Conservation (phyloP, 2,329 filamentous ascomycete species). For the Oidium heveae region DNA sequence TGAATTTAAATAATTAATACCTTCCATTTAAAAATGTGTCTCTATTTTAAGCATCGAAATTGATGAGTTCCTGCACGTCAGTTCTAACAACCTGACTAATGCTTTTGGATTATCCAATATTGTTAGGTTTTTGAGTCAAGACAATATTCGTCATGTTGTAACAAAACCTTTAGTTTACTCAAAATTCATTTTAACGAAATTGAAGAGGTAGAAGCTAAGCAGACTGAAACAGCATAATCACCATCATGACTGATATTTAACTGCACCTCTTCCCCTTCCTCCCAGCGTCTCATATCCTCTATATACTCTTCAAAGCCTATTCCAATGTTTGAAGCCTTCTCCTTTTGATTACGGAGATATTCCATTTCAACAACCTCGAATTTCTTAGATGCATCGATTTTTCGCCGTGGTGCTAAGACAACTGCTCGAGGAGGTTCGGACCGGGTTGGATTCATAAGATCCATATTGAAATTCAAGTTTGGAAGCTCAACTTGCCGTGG, state of each 20-base stretch:
- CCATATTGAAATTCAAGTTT: conserved; percentile 6
- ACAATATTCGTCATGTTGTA: no score
- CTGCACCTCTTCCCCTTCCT: conserved; percentile 29
- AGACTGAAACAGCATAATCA: conserved; percentile 52
- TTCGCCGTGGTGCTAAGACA: not conserved
- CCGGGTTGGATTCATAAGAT: no score
- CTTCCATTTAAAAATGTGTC: no score
- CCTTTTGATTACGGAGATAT: not conserved
- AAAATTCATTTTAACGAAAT: no score
- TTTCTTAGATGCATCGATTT: not conserved
- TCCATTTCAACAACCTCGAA: not conserved
- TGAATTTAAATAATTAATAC: no score
- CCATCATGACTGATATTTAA: conserved; percentile 75
- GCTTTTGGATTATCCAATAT: no score
- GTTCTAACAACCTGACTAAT: no score
- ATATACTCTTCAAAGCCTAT: not conserved
- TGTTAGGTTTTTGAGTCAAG: no score
- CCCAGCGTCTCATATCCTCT: not conserved
- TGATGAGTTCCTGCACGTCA: no score
- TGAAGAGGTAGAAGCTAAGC: conserved; percentile 11
- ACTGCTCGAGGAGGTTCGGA: not conserved
- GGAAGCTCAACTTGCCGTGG: conserved; percentile 8
- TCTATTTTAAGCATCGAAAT: no score
- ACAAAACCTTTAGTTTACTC: no score
- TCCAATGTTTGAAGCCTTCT: not conserved